Base-by-base conservation (phyloP, 2,329 filamentous ascomycete species). In the Pyrenochaeta sp. region DNA sequence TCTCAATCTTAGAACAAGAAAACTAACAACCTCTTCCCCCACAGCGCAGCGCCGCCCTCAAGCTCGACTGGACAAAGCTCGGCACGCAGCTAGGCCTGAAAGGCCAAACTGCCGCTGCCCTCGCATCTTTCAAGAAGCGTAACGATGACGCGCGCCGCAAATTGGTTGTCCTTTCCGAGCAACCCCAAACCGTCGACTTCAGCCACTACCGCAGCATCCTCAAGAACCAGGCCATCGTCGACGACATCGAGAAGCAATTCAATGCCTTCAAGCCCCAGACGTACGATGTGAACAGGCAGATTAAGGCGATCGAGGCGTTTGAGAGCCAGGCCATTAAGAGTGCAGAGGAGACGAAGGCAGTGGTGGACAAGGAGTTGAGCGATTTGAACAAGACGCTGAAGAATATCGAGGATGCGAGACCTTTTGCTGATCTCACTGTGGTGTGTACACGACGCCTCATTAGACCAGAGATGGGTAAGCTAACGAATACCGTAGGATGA, bases 41-140 rank as follows among this genome's bases (percentile, higher is more conserved):
- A 80, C 81, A 98, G 94, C 91, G 93, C 88, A 97, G 92, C 88
- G 93, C 94, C 86, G 93, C 94, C 83, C 88, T 96, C 83, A 99
- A 98, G 89, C 88, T 99, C 87, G 95, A 99, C 90, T 99, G 95
- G 95, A 88, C 88, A 84, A 95, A 96, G 85, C 88, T 99, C 78
- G 90, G 90, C 83, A 88, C 87, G 83, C 96, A 94, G 78, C 93
- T 99, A 76, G 94, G 94, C 81, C 92, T 99, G 81, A 92, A 92
- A 81, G 95, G 95, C 80, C 91, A 93, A 85, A 99, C 95, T 72
- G 93, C 92, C 72, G 84, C 90, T 75, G 91, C 94, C 63, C 92
- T 99, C 63, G 90, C 94, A 80, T 88, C 92, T 69, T 99, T 99
- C 90, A 99, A 99, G 89, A 95, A 97, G 89, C 93, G 95, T 84